Evolutionary conservation across 108 stramenopile genomes (phyloP), one percentile per base, ranked within the genome.

Genomic region (Cyclotella distinguenda): DNA sequence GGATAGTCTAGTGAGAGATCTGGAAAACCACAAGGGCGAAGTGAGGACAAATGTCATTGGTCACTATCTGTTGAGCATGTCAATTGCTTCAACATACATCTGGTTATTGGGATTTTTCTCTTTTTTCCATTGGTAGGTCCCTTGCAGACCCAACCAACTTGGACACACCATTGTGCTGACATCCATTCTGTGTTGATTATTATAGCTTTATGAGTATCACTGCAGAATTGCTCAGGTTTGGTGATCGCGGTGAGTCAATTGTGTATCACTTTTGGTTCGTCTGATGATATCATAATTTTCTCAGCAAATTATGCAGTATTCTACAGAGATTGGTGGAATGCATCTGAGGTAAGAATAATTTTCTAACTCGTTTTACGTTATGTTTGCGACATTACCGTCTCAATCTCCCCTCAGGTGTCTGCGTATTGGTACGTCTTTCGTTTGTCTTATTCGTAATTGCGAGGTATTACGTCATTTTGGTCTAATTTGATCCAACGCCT

Each of bases 291-390:
- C 15, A 21, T 10, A 57, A 35, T 38, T 19, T 21, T 34, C 34
- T 19, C 22, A 42, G 21, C 34, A 0, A 26, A 7, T 43, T 44
- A 16, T 4, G 31, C 10, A 61, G 78, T 79, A 15, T 79, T 91
- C 46, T 91, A 91, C 68, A 80, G 77, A 64, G 89, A 91, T 70
- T 91, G 89, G 89, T 95, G 94, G 94, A 97, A 97, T 66, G 87
- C 93, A 33, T 79, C 83, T 7, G 89, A 93, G 25, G 84, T n/a
- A n/a, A n/a, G n/a, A 93, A 11, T n/a, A n/a, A n/a, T n/a, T n/a
- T n/a, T n/a, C n/a, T n/a, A n/a, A n/a, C n/a, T n/a, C n/a, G n/a
- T n/a, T n/a, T n/a, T n/a, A n/a, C n/a, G n/a, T n/a, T n/a, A n/a
- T n/a, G n/a, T 39, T 39, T 39, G 38, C 13, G 38, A 39, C 38